Evolutionary conservation across 768 basidiomycete genomes (phyloP).

Genomic region (Lanmaoa pseudosensibilis): DNA sequence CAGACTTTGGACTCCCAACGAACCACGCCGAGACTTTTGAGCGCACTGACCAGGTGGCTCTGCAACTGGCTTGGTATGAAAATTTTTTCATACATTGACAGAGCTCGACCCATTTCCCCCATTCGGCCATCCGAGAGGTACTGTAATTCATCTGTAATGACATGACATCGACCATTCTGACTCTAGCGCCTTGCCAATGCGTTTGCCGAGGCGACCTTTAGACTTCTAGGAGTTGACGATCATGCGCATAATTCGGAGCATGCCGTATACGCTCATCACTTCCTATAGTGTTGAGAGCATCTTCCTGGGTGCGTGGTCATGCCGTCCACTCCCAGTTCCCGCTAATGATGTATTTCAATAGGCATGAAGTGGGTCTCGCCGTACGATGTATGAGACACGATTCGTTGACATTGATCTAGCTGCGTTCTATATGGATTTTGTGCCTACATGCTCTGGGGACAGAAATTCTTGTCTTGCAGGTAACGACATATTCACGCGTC

Average conservation of each 20-base stretch:
- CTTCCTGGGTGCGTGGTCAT: constrained; percentile 19
- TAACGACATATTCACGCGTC: background rate
- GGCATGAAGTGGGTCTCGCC: constrained; percentile 16
- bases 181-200: background rate
- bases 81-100: background rate
- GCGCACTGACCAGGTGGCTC: background rate
- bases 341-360: background rate
- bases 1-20: background rate
- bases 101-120: background rate
- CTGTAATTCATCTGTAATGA: background rate
- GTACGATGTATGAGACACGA: background rate
- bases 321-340: background rate
- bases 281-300: constrained; percentile 11
- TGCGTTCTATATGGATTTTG: constrained; percentile 17
- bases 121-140: background rate
- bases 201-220: background rate
- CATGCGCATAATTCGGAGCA: constrained; percentile 1
- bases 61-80: background rate
- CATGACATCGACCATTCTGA: background rate
- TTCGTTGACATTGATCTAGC: constrained; percentile 6
- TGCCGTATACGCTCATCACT: constrained; percentile 4
- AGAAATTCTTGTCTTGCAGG: constrained; percentile 10
- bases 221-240: background rate
- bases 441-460: constrained; percentile 15
- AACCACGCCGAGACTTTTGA: background rate